These are phyloP conservation scores for Apophysomyces variabilis DNA, from an alignment of 371 early-diverging fungal genomes.

Conservation along the genomic window DNA sequence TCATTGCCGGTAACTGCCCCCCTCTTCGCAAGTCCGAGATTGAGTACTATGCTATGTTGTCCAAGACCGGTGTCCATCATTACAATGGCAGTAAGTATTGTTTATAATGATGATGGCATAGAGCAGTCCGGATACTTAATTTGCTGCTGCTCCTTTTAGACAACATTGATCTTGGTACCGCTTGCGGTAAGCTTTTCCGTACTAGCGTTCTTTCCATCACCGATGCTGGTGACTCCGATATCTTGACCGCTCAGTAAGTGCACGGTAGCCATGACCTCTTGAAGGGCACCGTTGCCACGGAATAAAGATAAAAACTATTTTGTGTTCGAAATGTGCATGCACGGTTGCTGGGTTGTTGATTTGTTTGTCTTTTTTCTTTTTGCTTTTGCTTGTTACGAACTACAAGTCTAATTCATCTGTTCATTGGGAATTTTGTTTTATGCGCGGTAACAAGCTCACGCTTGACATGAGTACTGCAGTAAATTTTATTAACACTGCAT, in stretches of 20 bases:
- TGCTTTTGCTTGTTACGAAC: background rate
- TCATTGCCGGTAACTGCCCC: conserved; percentile 97
- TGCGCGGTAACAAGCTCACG: no score
- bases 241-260: conserved; percentile 46
- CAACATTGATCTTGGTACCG: conserved; percentile 98
- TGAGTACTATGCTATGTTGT: conserved; percentile 99
- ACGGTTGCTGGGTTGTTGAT: background rate
- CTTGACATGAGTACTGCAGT: no score
- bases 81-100: conserved; percentile 75
- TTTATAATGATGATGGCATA: background rate
- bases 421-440: no score
- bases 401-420: background rate
- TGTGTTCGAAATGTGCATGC: background rate
- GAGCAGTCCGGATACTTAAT: background rate
- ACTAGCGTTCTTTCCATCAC: conserved; percentile 86
- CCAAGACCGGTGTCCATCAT: conserved; percentile 98
- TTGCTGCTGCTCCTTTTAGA: conserved; percentile 29
- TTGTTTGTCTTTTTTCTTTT: background rate
- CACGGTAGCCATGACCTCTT: background rate
- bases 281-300: background rate
- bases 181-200: conserved; percentile 99
- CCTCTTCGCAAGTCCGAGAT: conserved; percentile 98
- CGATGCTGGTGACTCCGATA: conserved; percentile 93
- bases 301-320: background rate
- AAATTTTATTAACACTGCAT: no score